phyloP scores from a whole-genome alignment of 1,284 basidiomycete species.

The Ganoderma lucidum region DNA sequence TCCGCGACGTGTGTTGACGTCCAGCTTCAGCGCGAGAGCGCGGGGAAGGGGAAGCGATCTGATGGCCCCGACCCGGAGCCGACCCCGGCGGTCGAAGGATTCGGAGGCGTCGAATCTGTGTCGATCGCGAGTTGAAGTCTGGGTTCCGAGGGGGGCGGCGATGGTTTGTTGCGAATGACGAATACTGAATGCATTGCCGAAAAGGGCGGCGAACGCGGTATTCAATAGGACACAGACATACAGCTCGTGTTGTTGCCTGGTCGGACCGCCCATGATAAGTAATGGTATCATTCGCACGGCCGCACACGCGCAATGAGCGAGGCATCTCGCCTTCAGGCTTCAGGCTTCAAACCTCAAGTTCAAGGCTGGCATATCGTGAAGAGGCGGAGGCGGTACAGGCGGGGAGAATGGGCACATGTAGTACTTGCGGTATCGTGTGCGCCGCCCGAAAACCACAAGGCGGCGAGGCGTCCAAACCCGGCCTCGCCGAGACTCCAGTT shows the following conservation, averaged over 20 bases:
- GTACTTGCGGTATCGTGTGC: neutral
- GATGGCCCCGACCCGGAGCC: neutral
- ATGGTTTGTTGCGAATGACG: neutral
- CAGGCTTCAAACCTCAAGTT: neutral
- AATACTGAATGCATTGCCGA: neutral
- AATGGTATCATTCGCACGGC: neutral
- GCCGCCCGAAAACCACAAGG: neutral
- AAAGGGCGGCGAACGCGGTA: neutral
- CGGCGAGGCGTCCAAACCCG: neutral
- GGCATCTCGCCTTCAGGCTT: neutral
- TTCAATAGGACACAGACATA: neutral
- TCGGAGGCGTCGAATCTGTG: neutral
- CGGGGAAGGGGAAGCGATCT: neutral
- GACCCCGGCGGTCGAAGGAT: neutral
- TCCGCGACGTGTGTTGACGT: neutral
- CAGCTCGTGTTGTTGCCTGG: neutral
- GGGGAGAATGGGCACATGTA: neutral
- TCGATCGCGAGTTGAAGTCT: neutral
- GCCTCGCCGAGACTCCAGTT: neutral
- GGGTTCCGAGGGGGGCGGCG: neutral
- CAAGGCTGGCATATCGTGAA: neutral
- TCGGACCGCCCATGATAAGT: neutral
- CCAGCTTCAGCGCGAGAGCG: neutral
- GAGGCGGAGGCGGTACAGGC: neutral
- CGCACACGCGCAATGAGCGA: neutral